Evolutionary conservation across 2,329 filamentous ascomycete genomes (phyloP).

Genomic region (Ophiostoma perfectum): DNA sequence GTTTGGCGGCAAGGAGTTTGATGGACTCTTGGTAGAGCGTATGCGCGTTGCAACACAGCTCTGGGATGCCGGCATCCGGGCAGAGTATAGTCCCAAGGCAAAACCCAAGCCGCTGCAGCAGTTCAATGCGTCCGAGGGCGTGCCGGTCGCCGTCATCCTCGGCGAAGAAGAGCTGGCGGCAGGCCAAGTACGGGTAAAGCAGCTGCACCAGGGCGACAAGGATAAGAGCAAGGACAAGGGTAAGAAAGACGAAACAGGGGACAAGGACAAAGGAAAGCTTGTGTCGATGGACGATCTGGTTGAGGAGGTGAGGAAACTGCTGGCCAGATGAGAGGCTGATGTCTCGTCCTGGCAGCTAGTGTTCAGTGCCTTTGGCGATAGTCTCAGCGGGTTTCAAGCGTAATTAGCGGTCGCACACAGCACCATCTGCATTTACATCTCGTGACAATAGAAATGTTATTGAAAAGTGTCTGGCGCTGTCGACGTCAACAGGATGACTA

Average conservation of each 20-base stretch:
- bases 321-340: slow-evolving; percentile 16
- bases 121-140: slow-evolving; percentile 86
- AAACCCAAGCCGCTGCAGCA: slow-evolving; percentile 85
- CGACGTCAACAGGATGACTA: background rate
- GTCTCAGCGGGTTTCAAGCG: too few species aligned
- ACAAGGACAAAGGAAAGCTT: slow-evolving; percentile 81
- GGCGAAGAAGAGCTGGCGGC: slow-evolving; percentile 82
- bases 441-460: background rate
- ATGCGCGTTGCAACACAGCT: slow-evolving; percentile 71
- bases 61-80: slow-evolving; percentile 84
- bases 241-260: slow-evolving; percentile 61
- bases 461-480: background rate
- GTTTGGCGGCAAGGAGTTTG: slow-evolving; percentile 66
- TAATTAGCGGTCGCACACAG: too few species aligned
- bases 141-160: slow-evolving; percentile 82
- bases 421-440: too few species aligned
- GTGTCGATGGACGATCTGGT: slow-evolving; percentile 61
- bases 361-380: too few species aligned
- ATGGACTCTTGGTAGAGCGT: slow-evolving; percentile 76
- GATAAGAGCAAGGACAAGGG: slow-evolving; percentile 59
- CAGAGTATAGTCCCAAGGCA: slow-evolving; percentile 83
- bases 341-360: too few species aligned
- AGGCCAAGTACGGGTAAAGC: slow-evolving; percentile 69
- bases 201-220: too few species aligned
- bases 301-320: slow-evolving; percentile 50